These are phyloP conservation scores for Diaporthe sp. DNA, from an alignment of 2,329 filamentous ascomycete genomes.

Conservation along the genomic window DNA sequence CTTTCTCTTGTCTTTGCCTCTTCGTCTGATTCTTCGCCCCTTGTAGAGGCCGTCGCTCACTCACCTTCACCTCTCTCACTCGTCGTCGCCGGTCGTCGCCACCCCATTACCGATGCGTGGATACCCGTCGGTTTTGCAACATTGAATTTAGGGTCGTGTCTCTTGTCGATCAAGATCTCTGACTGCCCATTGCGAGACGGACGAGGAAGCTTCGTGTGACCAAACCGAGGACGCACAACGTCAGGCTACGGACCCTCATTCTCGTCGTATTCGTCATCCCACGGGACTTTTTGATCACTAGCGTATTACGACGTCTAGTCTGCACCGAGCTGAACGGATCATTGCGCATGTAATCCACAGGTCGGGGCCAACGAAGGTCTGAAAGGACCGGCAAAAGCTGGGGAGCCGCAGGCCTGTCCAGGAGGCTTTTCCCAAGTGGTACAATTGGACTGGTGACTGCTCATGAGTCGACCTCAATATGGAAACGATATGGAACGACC, in stretches of 20 bases:
- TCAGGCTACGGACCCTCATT: constrained; percentile 31
- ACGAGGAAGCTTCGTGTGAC: constrained; percentile 13
- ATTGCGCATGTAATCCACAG: constrained; percentile 46
- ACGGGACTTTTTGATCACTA: constrained; percentile 19
- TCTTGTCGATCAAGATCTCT: constrained; percentile 32
- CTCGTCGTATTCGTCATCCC: constrained; percentile 40
- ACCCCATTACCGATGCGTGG: constrained; percentile 8
- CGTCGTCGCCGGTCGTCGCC: constrained; percentile 19
- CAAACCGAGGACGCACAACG: constrained; percentile 21
- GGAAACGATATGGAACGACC: constrained; percentile 66
- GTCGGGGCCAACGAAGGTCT: constrained; percentile 33
- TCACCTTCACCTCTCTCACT: constrained; percentile 2
- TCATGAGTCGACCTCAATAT: constrained; percentile 71
- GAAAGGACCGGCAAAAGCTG: constrained; percentile 24
- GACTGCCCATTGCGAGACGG: constrained; percentile 5
- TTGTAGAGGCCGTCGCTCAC: constrained; percentile 4
- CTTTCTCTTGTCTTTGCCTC: not conserved
- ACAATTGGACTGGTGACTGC: constrained; percentile 42
- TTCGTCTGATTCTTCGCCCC: constrained; percentile 12
- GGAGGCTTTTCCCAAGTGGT: constrained; percentile 43
- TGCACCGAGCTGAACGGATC: constrained; percentile 24
- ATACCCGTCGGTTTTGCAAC: constrained; percentile 11
- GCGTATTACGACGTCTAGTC: constrained; percentile 36
- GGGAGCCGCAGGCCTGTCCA: constrained; percentile 39
- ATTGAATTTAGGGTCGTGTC: constrained; percentile 10